Evolutionary conservation across 139 green algal genomes (phyloP).

Genomic region (Chlamydomonas incerta): DNA sequence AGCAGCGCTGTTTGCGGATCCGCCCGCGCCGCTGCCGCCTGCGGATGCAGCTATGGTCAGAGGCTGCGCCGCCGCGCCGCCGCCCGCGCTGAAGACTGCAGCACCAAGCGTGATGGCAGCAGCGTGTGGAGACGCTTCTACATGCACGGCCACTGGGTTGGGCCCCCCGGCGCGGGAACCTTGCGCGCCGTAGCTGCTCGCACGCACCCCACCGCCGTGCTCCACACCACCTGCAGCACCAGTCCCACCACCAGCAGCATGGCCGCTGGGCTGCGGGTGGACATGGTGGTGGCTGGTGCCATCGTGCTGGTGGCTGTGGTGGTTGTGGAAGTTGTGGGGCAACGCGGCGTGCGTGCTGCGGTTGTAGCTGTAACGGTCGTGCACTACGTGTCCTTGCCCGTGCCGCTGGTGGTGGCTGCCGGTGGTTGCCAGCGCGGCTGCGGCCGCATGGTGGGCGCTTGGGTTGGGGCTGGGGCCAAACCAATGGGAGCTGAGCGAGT

Average conservation of each 20-base stretch:
- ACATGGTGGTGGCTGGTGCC: background rate
- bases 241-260: too few relatives aligned
- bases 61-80: background rate
- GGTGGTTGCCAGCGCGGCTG: background rate
- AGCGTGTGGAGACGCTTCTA: too few relatives aligned
- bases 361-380: background rate
- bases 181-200: background rate
- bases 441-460: background rate
- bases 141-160: too few relatives aligned
- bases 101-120: background rate
- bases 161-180: too few relatives aligned
- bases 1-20: background rate
- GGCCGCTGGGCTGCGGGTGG: too few relatives aligned
- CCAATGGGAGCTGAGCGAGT: conserved; percentile 5
- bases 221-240: too few relatives aligned
- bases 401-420: background rate
- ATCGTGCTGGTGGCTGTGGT: background rate
- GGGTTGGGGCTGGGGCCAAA: conserved; percentile 4
- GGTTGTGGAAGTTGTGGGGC: too few relatives aligned
- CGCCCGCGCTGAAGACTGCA: background rate
- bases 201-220: background rate
- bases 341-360: too few relatives aligned
- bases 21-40: background rate
- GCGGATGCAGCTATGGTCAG: too few relatives aligned
- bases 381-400: background rate